phyloP scores from a whole-genome alignment of 2,329 filamentous ascomycete species.

The Pseudocercospora musae region DNA sequence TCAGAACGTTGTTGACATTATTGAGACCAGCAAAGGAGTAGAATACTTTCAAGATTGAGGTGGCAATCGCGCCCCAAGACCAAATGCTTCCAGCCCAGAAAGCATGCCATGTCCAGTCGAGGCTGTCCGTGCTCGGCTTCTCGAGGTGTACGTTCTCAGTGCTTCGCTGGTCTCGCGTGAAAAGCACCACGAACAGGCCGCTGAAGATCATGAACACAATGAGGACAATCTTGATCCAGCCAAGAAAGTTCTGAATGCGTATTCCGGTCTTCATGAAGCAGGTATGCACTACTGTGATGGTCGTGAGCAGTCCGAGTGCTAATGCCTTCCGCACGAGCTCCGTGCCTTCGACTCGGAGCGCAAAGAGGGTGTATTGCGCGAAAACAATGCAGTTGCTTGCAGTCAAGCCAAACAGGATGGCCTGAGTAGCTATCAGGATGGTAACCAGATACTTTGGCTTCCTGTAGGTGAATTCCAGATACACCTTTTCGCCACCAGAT shows the following conservation, averaged over 20 bases:
- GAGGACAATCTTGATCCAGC: constrained; percentile 40
- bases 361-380: constrained; percentile 22
- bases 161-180: constrained; percentile 18
- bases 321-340: constrained; percentile 55
- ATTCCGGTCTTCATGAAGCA: constrained; percentile 39
- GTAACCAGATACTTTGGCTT: constrained; percentile 62
- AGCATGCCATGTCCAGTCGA: constrained; percentile 22
- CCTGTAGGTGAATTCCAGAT: constrained; percentile 66
- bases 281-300: constrained; percentile 38
- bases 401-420: constrained; percentile 63
- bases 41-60: constrained; percentile 63
- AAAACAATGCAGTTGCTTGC: constrained; percentile 58
- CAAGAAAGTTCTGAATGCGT: constrained; percentile 39
- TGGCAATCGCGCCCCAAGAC: constrained; percentile 66
- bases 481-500: constrained; percentile 66
- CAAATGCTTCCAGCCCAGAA: constrained; percentile 41
- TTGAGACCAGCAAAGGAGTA: constrained; percentile 66
- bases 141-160: constrained; percentile 12
- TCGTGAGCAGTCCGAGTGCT: constrained; percentile 39
- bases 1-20: constrained; percentile 68
- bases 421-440: constrained; percentile 61
- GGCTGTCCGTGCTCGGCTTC: neutral
- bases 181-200: constrained; percentile 36
- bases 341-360: constrained; percentile 58
- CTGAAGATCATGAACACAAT: constrained; percentile 41